These are phyloP conservation scores for Podila clonocystis DNA, from an alignment of 192 early-diverging fungal species.

Conservation along the genomic window DNA sequence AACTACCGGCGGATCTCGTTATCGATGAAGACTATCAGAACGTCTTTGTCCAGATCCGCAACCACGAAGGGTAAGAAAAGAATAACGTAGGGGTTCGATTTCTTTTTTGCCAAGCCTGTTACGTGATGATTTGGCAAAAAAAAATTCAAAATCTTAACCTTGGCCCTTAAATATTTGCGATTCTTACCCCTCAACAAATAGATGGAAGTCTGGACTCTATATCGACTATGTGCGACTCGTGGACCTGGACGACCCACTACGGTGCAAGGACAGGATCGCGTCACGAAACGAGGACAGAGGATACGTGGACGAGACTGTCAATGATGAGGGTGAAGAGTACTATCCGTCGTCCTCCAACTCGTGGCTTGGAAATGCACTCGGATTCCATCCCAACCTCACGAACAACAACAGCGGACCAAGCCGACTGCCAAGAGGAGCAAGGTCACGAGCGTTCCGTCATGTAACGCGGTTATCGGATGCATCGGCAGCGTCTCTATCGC, in stretches of 20 bases:
- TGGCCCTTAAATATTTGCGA: too few species aligned
- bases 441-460: constrained; percentile 24
- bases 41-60: constrained; percentile 42
- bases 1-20: constrained; percentile 32
- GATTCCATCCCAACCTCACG: not conserved
- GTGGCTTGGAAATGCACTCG: constrained; percentile 10
- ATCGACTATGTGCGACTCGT: constrained; percentile 43
- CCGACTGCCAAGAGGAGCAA: not conserved
- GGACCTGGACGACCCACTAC: constrained; percentile 30
- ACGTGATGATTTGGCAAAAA: not conserved
- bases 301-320: constrained; percentile 19
- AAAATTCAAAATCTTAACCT: too few species aligned
- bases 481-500: constrained; percentile 4
- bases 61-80: constrained; percentile 29
- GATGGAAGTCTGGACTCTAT: constrained; percentile 44
- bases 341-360: constrained; percentile 9
- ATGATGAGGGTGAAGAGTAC: constrained; percentile 42
- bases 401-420: not conserved
- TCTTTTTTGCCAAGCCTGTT: not conserved
- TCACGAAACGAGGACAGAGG: not conserved
- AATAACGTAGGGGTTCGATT: not conserved
- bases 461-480: constrained; percentile 6
- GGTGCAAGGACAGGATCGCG: constrained; percentile 2
- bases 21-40: constrained; percentile 24
- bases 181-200: not conserved